These are phyloP conservation scores for Didymella segeticola DNA, from an alignment of 2,329 filamentous ascomycete genomes.

Conservation along the genomic window DNA sequence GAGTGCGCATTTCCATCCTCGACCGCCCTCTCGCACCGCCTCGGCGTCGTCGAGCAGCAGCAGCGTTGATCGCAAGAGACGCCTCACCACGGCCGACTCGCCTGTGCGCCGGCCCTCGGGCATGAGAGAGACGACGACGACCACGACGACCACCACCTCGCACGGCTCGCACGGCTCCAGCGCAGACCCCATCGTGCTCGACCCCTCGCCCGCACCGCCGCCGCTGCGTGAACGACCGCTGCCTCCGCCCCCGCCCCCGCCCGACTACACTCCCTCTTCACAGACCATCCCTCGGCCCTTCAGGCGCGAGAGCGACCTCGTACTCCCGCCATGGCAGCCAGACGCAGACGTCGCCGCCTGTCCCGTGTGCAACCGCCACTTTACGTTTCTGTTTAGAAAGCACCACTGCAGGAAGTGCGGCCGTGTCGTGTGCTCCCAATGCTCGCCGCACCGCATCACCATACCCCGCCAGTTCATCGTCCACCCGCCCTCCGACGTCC, in stretches of 20 bases:
- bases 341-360: conserved; percentile 83
- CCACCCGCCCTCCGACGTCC: conserved; percentile 60
- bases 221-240: conserved; percentile 16
- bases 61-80: conserved; percentile 46
- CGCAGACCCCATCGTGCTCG: conserved; percentile 32
- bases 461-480: conserved; percentile 95
- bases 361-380: conserved; percentile 80
- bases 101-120: conserved; percentile 41
- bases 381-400: conserved; percentile 85
- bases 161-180: conserved; percentile 25
- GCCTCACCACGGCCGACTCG: conserved; percentile 43
- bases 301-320: conserved; percentile 53
- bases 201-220: conserved; percentile 24
- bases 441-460: conserved; percentile 92
- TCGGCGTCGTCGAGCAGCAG: conserved; percentile 28
- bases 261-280: conserved; percentile 17
- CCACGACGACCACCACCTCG: too few relatives aligned
- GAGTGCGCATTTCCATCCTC: conserved; percentile 29
- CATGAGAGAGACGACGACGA: too few relatives aligned
- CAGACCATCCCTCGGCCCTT: conserved; percentile 5
- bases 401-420: conserved; percentile 98
- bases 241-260: conserved; percentile 22
- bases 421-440: conserved; percentile 85
- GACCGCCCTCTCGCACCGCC: conserved; percentile 26
- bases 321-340: conserved; percentile 83